phyloP scores from a whole-genome alignment of 306 rosid species.

The Albizia julibrissin region DNA sequence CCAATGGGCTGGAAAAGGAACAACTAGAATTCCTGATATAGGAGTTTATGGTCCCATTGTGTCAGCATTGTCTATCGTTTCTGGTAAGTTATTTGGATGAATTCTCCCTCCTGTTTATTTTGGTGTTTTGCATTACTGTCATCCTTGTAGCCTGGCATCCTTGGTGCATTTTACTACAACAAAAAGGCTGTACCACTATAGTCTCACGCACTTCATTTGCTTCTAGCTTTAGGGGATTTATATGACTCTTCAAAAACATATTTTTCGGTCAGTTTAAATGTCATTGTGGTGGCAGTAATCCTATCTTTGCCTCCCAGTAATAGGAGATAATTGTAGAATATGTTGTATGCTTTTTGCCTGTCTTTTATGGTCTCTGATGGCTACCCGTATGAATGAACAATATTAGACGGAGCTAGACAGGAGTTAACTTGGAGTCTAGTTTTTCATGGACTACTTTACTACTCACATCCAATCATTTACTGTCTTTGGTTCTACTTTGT shows the following conservation, averaged over 20 bases:
- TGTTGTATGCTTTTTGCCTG: background rate
- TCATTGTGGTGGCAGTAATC: background rate
- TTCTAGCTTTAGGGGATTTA: background rate
- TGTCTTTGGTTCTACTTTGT: background rate
- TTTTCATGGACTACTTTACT: background rate
- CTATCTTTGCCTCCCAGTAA: background rate
- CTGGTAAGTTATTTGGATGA: slow-evolving; percentile 45
- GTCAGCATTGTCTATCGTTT: slow-evolving; percentile 67
- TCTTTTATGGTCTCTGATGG: slow-evolving; percentile 19
- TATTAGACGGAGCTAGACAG: background rate
- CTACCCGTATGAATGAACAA: background rate
- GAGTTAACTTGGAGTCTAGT: background rate
- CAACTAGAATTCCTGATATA: slow-evolving; percentile 56
- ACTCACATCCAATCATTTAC: background rate
- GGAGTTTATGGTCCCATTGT: slow-evolving; percentile 76
- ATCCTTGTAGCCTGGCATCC: background rate
- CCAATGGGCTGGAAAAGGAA: slow-evolving; percentile 54
- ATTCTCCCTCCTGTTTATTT: background rate
- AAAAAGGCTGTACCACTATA: background rate
- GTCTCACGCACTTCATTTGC: background rate
- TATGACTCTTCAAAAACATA: background rate
- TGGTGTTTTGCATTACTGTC: background rate
- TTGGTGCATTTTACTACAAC: no score
- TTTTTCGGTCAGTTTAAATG: background rate
- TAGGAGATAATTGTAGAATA: background rate